These are phyloP conservation scores for Agrocybe praecox DNA, from an alignment of 768 basidiomycete species.

Conservation along the genomic window DNA sequence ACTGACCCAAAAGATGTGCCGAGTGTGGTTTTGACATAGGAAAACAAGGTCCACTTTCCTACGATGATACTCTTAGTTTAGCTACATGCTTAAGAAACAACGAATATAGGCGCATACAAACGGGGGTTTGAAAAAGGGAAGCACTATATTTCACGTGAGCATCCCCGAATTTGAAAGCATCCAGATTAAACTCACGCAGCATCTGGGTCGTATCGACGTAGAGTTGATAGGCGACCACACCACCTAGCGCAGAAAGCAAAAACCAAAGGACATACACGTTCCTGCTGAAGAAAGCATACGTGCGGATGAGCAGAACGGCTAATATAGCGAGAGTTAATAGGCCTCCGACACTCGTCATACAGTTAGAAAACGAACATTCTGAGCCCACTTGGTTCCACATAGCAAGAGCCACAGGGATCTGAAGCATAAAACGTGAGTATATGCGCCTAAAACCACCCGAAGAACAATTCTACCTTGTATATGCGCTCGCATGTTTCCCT, in stretches of 20 bases:
- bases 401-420: conserved; percentile 81
- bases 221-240: conserved; percentile 80
- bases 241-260: conserved; percentile 66
- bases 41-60: conserved; percentile 71
- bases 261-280: conserved; percentile 67
- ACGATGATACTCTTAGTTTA: not conserved
- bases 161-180: not conserved
- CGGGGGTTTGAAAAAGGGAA: conserved; percentile 67
- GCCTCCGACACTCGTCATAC: conserved; percentile 6
- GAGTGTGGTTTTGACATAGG: conserved; percentile 84
- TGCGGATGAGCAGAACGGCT: conserved; percentile 82
- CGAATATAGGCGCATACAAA: conserved; percentile 39
- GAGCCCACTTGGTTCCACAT: conserved; percentile 90
- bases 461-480: conserved; percentile 53
- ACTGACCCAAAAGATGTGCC: conserved; percentile 75
- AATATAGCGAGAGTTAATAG: conserved; percentile 17
- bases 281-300: conserved; percentile 85
- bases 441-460: conserved; percentile 5
- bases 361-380: conserved; percentile 52
- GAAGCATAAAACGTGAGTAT: conserved; percentile 7
- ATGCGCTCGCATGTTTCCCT: conserved; percentile 66
- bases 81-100: not conserved
- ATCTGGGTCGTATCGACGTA: conserved; percentile 81
- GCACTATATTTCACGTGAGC: conserved; percentile 40
- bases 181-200: conserved; percentile 51